phyloP scores from a whole-genome alignment of 2,329 filamentous ascomycete species.

The Arthrobotrys iridis region DNA sequence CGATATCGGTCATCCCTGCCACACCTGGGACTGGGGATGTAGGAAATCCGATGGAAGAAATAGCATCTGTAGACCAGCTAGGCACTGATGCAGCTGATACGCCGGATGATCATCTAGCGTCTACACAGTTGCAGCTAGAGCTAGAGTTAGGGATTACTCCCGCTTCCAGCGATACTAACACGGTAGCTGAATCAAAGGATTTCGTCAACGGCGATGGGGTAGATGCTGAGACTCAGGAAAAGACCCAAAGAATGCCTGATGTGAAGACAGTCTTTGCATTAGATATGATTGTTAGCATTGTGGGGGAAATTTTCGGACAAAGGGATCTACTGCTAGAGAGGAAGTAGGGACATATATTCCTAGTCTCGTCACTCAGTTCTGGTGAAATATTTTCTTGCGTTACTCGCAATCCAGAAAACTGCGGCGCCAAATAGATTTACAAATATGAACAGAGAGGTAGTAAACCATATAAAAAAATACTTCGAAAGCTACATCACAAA shows the following conservation, averaged over 20 bases:
- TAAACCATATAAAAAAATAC: not conserved
- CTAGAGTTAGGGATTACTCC: not conserved
- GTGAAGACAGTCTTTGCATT: constrained; percentile 57
- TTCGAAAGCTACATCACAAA: constrained; percentile 9
- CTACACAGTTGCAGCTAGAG: constrained; percentile 23
- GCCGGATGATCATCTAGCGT: constrained; percentile 1
- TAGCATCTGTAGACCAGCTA: not conserved
- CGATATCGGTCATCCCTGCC: constrained; percentile 39
- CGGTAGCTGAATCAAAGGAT: not conserved
- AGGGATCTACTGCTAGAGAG: constrained; percentile 56
- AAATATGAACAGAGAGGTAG: not conserved
- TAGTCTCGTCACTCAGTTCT: not conserved
- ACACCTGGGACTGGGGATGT: constrained; percentile 7
- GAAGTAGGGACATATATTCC: constrained; percentile 5
- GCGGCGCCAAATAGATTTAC: not conserved
- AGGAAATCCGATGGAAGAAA: constrained; percentile 11
- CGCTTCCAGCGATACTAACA: not conserved
- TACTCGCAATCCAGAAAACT: not conserved
- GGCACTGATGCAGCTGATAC: not conserved
- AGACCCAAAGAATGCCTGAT: constrained; percentile 26
- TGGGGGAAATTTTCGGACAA: constrained; percentile 58
- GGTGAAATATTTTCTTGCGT: not conserved
- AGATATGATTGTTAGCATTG: constrained; percentile 58
- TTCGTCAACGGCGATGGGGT: not conserved
- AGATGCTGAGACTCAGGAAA: not conserved